Evolutionary conservation across 495 filamentous ascomycete genomes (phyloP), one percentile per base, ranked within the genome.

Genomic region (Tirmania nivea): DNA sequence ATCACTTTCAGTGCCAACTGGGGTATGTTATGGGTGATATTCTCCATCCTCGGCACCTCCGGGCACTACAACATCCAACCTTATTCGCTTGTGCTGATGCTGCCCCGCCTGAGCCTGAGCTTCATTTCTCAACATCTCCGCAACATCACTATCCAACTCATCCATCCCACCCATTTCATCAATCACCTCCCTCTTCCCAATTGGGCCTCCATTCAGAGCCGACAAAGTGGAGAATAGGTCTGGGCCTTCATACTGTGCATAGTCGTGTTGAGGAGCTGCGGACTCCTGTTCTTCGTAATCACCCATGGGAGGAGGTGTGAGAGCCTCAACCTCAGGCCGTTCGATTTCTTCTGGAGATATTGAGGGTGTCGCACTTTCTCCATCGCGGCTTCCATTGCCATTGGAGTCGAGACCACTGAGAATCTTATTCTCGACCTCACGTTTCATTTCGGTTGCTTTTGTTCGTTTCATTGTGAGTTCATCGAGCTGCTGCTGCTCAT

Each of bases 391-490:
- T n/a, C 69, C 66, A 45, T 65, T 60, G 54, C 69, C 67, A 36
- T 66, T 65, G 3, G 63, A 65, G 21, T 80, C 78, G 19, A 92
- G 74, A 8, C 84, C 84, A 47, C 79, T 74, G 73, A 95, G 80
- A 54, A 96, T 95, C 34, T 75, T 78, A 56, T 86, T 76, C 67
- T 99, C 90, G 9, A 99, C 86, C 7, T 89, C 83, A 37, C 75
- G 75, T 63, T 89, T 90, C 64, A 82, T 83, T 2, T 66, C 60
- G 58, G 94, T 90, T 0, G 84, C 81, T 21, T 75, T 75, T 3
- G 69, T 65, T 57, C 78, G 80, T 49, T 79, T 77, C 16, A 69
- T 70, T 8, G 69, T 63, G 14, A 95, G 64, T 14, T 80, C 72
- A 7, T 71, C 62, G 11, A 76, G 70, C 10, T 80, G 69, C 6